Percentiles rank a stretch among this genome's conserved stretches.
Conservation (phyloP, 768 basidiomycete genomes). For the Suillus fuscotomentosus region DNA sequence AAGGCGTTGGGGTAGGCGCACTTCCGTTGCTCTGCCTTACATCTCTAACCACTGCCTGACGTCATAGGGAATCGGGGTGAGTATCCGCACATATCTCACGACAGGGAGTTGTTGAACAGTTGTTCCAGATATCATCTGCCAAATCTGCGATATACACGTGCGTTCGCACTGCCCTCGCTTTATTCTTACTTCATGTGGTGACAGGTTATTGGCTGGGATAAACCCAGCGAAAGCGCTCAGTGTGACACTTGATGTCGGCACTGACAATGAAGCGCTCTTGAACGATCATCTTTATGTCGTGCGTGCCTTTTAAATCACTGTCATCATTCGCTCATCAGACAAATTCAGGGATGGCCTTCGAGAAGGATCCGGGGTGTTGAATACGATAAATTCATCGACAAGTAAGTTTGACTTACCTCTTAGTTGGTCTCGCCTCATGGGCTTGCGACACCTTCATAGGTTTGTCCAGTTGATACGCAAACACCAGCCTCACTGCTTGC, state of each 20-base stretch:
- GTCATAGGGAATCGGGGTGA: conserved; percentile 50
- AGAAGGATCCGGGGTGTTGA: conserved; percentile 66
- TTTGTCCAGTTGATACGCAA: conserved; percentile 79
- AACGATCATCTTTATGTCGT: conserved; percentile 68
- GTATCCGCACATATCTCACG: conserved; percentile 11
- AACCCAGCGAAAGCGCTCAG: conserved; percentile 57
- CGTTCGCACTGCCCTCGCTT: conserved; percentile 15
- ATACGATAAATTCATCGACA: conserved; percentile 79
- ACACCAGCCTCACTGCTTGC: conserved; percentile 47
- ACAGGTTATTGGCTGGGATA: conserved; percentile 62
- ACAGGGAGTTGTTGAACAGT: background rate
- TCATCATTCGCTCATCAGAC: background rate
- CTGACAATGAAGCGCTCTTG: conserved; percentile 63
- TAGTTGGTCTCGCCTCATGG: background rate
- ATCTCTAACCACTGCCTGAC: background rate
- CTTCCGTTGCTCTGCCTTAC: conserved; percentile 22
- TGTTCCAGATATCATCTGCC: conserved; percentile 62
- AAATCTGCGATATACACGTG: conserved; percentile 80
- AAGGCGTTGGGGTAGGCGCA: conserved; percentile 63
- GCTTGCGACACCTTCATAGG: conserved; percentile 29
- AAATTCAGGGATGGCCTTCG: conserved; percentile 66
- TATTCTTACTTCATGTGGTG: background rate
- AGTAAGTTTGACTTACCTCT: conserved; percentile 36
- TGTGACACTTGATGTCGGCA: conserved; percentile 75
- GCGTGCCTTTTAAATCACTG: conserved; percentile 22